Percentiles rank a stretch among this genome's conserved stretches.
These are phyloP conservation scores for Apiospora koreana DNA, from an alignment of 2,329 filamentous ascomycete species.

Conservation along the genomic window DNA sequence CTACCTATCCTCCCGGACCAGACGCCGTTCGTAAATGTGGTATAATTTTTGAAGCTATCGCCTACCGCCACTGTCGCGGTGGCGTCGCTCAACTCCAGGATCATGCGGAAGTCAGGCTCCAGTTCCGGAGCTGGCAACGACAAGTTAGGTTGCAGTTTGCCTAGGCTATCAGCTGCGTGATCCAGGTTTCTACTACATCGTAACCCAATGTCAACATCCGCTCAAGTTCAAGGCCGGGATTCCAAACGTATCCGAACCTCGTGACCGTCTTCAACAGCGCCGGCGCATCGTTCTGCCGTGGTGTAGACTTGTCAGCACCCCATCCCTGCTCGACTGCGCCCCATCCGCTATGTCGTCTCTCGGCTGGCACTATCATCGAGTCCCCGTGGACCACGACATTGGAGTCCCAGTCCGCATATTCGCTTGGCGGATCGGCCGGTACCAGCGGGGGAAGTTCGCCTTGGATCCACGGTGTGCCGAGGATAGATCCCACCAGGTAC, in stretches of 20 bases:
- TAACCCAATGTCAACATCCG: not conserved
- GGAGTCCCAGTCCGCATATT: slow-evolving; percentile 28
- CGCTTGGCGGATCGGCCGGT: slow-evolving; percentile 8
- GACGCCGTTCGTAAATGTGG: slow-evolving; percentile 27
- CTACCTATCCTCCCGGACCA: slow-evolving; percentile 31
- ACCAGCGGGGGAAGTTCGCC: slow-evolving; percentile 13
- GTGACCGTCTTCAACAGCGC: not conserved
- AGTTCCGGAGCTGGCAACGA: slow-evolving; percentile 27
- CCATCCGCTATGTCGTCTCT: slow-evolving; percentile 30
- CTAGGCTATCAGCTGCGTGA: not conserved
- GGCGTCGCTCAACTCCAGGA: slow-evolving; percentile 25
- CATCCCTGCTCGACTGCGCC: slow-evolving; percentile 27
- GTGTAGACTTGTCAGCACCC: not conserved
- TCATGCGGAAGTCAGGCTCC: slow-evolving; percentile 31
- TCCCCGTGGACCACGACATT: slow-evolving; percentile 18
- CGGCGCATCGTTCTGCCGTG: not conserved
- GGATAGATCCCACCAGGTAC: slow-evolving; percentile 12
- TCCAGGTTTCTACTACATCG: not conserved
- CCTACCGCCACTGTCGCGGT: slow-evolving; percentile 27
- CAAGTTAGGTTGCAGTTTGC: slow-evolving; percentile 25
- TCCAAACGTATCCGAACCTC: not conserved
- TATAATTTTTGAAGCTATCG: slow-evolving; percentile 28
- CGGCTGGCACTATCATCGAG: slow-evolving; percentile 18
- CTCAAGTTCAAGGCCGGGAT: not conserved
- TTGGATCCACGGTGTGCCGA: slow-evolving; percentile 11